Percentiles rank a stretch among this genome's conserved stretches.
Conservation (phyloP, 2,329 filamentous ascomycete species). For the Helotiales sp. region DNA sequence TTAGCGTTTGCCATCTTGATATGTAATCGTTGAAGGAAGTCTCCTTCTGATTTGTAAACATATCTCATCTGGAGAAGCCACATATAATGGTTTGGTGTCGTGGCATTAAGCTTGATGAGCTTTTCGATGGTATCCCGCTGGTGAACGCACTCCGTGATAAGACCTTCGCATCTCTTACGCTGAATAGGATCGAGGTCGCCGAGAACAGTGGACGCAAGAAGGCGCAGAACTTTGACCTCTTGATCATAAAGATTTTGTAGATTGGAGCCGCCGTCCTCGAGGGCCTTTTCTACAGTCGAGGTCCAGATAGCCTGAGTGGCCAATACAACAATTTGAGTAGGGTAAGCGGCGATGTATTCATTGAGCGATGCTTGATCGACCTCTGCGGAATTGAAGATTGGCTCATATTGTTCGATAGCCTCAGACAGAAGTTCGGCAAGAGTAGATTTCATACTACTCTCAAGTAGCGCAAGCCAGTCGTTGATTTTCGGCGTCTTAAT, state of each 20-base stretch:
- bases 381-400: slow-evolving; percentile 70
- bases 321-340: slow-evolving; percentile 92
- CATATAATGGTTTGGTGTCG: slow-evolving; percentile 75
- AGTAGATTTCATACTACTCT: slow-evolving; percentile 90
- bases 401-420: slow-evolving; percentile 78
- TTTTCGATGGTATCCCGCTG: slow-evolving; percentile 93
- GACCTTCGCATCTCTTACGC: slow-evolving; percentile 95
- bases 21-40: slow-evolving; percentile 77
- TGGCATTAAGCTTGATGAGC: slow-evolving; percentile 74
- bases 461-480: slow-evolving; percentile 94
- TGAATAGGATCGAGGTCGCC: slow-evolving; percentile 84
- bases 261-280: slow-evolving; percentile 69
- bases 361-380: slow-evolving; percentile 72
- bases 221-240: slow-evolving; percentile 79
- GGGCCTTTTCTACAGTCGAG: slow-evolving; percentile 74
- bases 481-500: slow-evolving; percentile 96
- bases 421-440: slow-evolving; percentile 88
- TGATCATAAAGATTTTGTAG: slow-evolving; percentile 74
- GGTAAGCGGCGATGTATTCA: slow-evolving; percentile 80
- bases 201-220: slow-evolving; percentile 86
- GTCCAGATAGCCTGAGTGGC: slow-evolving; percentile 96
- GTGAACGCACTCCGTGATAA: slow-evolving; percentile 98
- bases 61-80: slow-evolving; percentile 99
- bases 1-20: slow-evolving; percentile 97
- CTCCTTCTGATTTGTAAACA: slow-evolving; percentile 79